Base-by-base conservation (phyloP, 75 land plant genomes). In the Larix kaempferi region DNA sequence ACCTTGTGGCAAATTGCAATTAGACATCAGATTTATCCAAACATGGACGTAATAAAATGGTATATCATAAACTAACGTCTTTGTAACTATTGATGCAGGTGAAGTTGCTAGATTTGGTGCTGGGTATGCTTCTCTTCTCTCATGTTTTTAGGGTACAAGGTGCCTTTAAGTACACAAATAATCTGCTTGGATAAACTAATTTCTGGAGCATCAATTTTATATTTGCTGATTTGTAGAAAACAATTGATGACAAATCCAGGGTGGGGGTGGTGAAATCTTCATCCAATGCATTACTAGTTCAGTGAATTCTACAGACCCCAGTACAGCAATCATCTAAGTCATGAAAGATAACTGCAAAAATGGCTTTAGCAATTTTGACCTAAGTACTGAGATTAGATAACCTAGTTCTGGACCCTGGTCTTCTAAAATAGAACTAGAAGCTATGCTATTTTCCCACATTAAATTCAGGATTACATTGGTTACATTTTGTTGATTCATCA, bases 81-180 rank as follows among this genome's bases (percentile, higher is more conserved):
- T 15, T 67, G 76, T n/a, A 11, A 49, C 21, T 29, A 67, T 52
- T 67, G 71, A 80, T 84, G 86, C 93, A 96, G 99, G 97, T 22
- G 91, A 90, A 81, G 65, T 96, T 76, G 94, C 98, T 44, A 87
- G 90, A 69, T 87, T 91, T 83, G 96, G 98, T 74, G 96, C 98
- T 29, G 98, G 98, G 98, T 95, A 85, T 74, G 89, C 39, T 19
- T 54, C 41, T 41, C 59, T 59, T 29, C 61, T 63, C 26, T 23
- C 73, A 66, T 19, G 16, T 58, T 41, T 44, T 73, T 41, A 6
- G 59, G 57, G 27, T 29, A 52, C 13, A 41, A n/a, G 25, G 21
- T 22, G 25, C 26, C 57, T 39, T 19, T 22, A 73, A 25, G 75
- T 23, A n/a, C 58, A 29, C 49, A 44, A 73, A 22, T 44, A 69